Conservation (phyloP, 805 yeast species). For the Ogataea ganodermae region DNA sequence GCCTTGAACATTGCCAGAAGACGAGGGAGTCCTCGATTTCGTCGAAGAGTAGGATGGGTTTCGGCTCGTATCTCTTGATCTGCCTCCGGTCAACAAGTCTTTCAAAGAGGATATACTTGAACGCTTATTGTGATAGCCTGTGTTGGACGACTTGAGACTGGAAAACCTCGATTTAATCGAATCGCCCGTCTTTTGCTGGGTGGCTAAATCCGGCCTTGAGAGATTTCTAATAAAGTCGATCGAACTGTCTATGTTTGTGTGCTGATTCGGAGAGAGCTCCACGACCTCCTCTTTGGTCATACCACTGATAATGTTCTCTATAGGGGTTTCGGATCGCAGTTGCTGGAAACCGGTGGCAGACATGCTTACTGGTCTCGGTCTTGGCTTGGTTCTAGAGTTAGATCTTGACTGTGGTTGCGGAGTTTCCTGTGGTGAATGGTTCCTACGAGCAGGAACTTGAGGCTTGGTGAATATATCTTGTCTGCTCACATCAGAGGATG, state of each 20-base stretch:
- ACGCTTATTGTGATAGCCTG: slow-evolving; percentile 30
- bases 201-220: slow-evolving; percentile 36
- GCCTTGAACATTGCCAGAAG: slow-evolving; percentile 10
- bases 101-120: slow-evolving; percentile 39
- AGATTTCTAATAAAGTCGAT: slow-evolving; percentile 41
- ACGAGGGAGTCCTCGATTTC: slow-evolving; percentile 21
- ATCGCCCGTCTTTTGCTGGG: slow-evolving; percentile 30
- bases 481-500: slow-evolving; percentile 14
- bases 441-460: slow-evolving; percentile 5
- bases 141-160: slow-evolving; percentile 20
- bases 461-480: slow-evolving; percentile 14
- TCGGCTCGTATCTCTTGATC: slow-evolving; percentile 27
- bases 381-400: slow-evolving; percentile 7
- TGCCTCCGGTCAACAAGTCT: slow-evolving; percentile 38
- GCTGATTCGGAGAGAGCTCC: slow-evolving; percentile 34
- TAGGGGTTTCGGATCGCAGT: slow-evolving; percentile 18
- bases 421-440: slow-evolving; percentile 14
- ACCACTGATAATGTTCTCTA: slow-evolving; percentile 32
- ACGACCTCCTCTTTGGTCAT: slow-evolving; percentile 36
- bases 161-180: slow-evolving; percentile 23
- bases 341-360: slow-evolving; percentile 31
- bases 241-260: slow-evolving; percentile 36
- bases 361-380: slow-evolving; percentile 40
- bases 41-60: slow-evolving; percentile 22
- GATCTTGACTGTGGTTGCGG: slow-evolving; percentile 3